These are phyloP conservation scores for Cryptosporidium ubiquitum DNA, from an alignment of 169 alveolate species.

Conservation along the genomic window DNA sequence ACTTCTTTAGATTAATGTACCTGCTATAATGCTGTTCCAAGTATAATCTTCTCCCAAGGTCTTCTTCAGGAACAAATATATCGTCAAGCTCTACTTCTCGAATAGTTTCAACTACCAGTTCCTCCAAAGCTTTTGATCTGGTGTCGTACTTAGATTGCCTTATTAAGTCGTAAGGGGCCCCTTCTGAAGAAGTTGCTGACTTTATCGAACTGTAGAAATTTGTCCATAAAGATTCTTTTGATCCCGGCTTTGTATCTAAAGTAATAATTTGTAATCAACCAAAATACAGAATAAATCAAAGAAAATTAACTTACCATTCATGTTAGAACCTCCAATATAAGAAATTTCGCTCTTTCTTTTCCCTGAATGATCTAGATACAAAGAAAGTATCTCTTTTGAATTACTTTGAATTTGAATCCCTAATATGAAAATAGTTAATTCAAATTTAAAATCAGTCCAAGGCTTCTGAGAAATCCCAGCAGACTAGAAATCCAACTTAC, in stretches of 20 bases:
- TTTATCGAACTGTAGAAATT: slow-evolving; percentile 82
- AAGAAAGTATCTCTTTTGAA: slow-evolving; percentile 68
- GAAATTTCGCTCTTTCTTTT: slow-evolving; percentile 46
- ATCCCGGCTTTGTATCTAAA: slow-evolving; percentile 55
- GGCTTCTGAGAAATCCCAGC: not conserved
- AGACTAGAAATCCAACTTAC: slow-evolving; percentile 18
- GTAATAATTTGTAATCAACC: not conserved
- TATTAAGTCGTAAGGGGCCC: slow-evolving; percentile 77
- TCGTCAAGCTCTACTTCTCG: slow-evolving; percentile 76
- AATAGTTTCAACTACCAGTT: slow-evolving; percentile 76
- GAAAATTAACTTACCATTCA: slow-evolving; percentile 23
- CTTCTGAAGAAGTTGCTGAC: slow-evolving; percentile 75
- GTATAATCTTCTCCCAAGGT: slow-evolving; percentile 82
- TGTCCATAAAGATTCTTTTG: slow-evolving; percentile 80
- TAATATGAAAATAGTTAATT: slow-evolving; percentile 45
- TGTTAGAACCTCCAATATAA: slow-evolving; percentile 24
- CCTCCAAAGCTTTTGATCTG: slow-evolving; percentile 75
- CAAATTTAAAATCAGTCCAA: not conserved
- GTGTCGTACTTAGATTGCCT: slow-evolving; percentile 74
- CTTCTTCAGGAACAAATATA: slow-evolving; percentile 84
- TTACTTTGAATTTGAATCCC: slow-evolving; percentile 75
- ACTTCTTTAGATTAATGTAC: slow-evolving; percentile 81
- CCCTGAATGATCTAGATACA: slow-evolving; percentile 49
- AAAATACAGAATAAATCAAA: not conserved
- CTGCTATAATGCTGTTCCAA: slow-evolving; percentile 80